Percentiles rank a stretch among this genome's conserved stretches.
Evolutionary conservation across 257 asterid species (phyloP).

Genomic region (Solanum boliviense): DNA sequence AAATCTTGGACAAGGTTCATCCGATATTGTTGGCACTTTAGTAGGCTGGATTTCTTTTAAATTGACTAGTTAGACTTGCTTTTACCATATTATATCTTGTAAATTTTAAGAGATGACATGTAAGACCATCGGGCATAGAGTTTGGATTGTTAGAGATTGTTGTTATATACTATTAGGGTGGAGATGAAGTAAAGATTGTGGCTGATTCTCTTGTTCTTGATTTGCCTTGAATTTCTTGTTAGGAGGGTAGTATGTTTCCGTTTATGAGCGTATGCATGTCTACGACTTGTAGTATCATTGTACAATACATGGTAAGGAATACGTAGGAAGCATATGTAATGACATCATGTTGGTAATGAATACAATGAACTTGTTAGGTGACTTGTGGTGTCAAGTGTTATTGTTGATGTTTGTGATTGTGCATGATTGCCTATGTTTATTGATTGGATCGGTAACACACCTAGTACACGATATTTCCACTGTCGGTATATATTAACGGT

Average conservation of each 20-base stretch:
- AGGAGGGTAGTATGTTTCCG: neutral
- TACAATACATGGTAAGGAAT: neutral
- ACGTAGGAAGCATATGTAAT: neutral
- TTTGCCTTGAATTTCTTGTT: neutral
- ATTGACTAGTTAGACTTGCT: neutral
- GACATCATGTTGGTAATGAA: neutral
- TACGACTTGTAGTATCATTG: neutral
- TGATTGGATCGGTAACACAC: neutral
- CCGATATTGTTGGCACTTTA: neutral
- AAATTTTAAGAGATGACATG: neutral
- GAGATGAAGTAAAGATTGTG: neutral
- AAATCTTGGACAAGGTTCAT: neutral
- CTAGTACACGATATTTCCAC: too few relatives aligned
- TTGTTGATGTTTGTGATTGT: neutral
- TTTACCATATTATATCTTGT: neutral
- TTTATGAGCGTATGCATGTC: neutral
- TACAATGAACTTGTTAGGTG: neutral
- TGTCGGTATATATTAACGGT: neutral
- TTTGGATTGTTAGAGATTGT: neutral
- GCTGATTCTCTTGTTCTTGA: neutral
- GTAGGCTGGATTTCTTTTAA: neutral
- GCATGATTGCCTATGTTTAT: neutral
- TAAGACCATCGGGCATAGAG: neutral
- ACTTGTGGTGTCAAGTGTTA: neutral
- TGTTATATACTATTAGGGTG: neutral